These are phyloP conservation scores for Pichia kluyveri DNA, from an alignment of 805 yeast species.

Conservation along the genomic window DNA sequence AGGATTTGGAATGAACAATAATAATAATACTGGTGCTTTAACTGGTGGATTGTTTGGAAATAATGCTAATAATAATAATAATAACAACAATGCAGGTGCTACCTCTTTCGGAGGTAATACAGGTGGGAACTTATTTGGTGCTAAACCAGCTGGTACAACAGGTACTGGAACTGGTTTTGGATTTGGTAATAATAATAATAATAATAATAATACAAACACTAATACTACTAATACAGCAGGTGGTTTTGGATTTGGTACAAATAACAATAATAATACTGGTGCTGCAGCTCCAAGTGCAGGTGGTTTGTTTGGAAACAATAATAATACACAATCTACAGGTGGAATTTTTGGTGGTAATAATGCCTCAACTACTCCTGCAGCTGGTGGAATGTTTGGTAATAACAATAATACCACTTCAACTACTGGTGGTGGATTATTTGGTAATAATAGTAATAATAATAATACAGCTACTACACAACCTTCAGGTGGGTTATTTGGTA, in stretches of 20 bases:
- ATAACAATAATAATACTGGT: conserved; percentile 7
- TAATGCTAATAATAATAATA: neutral
- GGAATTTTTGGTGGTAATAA: conserved; percentile 33
- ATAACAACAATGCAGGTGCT: neutral
- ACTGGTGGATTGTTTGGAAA: neutral
- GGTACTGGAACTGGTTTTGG: conserved; percentile 1
- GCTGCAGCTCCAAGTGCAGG: conserved; percentile 5
- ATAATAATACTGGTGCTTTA: neutral
- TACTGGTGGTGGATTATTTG: conserved; percentile 14
- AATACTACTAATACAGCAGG: conserved; percentile 12
- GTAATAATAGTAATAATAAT: conserved; percentile 4
- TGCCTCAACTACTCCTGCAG: conserved; percentile 6
- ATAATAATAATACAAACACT: neutral
- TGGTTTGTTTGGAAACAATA: conserved; percentile 14
- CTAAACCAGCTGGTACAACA: neutral
- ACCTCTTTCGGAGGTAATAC: neutral
- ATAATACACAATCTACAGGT: conserved; percentile 8
- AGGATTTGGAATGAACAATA: neutral
- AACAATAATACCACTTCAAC: neutral
- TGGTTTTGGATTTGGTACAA: conserved; percentile 22
- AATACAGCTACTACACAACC: conserved; percentile 16
- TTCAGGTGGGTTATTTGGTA: conserved; percentile 16
- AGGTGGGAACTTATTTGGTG: neutral
- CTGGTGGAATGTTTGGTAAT: conserved; percentile 29
- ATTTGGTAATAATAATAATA: conserved; percentile 10